Evolutionary conservation across 2,329 filamentous ascomycete genomes (phyloP), one percentile per base, ranked within the genome.

Genomic region (Hawksworthiomyces lignivorus): DNA sequence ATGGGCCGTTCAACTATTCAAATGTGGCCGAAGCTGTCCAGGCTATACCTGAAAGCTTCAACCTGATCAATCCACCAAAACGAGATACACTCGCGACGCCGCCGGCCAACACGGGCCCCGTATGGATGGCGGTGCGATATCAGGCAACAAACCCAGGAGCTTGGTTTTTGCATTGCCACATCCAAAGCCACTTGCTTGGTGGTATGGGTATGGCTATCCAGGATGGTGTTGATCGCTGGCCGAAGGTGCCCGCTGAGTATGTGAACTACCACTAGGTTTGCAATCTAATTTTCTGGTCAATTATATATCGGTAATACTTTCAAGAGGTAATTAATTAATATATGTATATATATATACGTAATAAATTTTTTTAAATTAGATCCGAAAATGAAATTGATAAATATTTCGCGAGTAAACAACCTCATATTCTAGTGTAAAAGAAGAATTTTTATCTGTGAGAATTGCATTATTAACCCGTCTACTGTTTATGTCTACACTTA

Each of bases 151-250:
- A 73, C 45, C 71, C 74, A 4, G 73, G 73, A 0, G 62, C 71
- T 0, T 77, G 70, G 64, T 49, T 77, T 20, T 27, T 78, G 4
- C 74, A 77, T 48, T 78, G 74, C 46, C 74, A 78, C 53, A 70
- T 77, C 24, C 62, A 68, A 52, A 67, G 66, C 21, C 75, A 78
- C 46, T 56, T 75, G 43, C 56, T 62, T 21, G 73, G 73, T 3
- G 75, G 75, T 2, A 79, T 78, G 74, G 61, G 62, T 21, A 55
- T 76, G 56, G 66, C 69, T 2, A 64, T 78, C 28, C 63, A 67
- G 46, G 70, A 73, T 36, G 69, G 65, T 0, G 41, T 69, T 1
- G 68, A 72, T 38, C 52, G 52, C 0, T 68, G 65, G 63, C 68
- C 68, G 0, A 45, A 40, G 5, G 54, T 69, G 17, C 69, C 69